Percentiles rank a stretch among this genome's conserved stretches.
These are phyloP conservation scores for Sugiyamaella marilandica DNA, from an alignment of 805 yeast species.

Conservation along the genomic window DNA sequence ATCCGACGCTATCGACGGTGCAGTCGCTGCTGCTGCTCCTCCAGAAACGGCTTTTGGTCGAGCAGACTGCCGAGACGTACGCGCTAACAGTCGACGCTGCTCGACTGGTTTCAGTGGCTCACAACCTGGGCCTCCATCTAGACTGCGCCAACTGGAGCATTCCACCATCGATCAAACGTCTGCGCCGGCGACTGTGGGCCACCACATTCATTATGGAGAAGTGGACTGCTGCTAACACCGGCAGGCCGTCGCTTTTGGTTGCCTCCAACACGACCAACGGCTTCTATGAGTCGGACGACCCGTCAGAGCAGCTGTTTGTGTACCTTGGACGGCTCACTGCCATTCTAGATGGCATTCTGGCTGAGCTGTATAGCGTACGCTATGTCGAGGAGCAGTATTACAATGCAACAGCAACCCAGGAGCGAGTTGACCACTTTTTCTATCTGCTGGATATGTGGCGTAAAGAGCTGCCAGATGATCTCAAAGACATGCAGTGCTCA, in stretches of 20 bases:
- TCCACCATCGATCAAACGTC: conserved; percentile 28
- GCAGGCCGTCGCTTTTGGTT: conserved; percentile 31
- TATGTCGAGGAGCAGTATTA: conserved; percentile 15
- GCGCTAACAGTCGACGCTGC: conserved; percentile 26
- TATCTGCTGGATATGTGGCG: conserved; percentile 25
- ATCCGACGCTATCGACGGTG: conserved; percentile 30
- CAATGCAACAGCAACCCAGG: conserved; percentile 9
- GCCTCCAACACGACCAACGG: conserved; percentile 20
- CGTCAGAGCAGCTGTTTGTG: conserved; percentile 29
- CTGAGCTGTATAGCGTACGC: conserved; percentile 23
- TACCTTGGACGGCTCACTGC: conserved; percentile 25
- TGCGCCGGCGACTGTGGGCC: conserved; percentile 34
- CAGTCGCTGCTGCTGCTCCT: conserved; percentile 31
- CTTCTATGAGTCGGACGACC: conserved; percentile 21
- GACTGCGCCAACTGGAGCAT: conserved; percentile 35
- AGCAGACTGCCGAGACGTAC: conserved; percentile 30
- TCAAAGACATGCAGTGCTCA: conserved; percentile 25
- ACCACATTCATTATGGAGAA: conserved; percentile 33
- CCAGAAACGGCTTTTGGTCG: conserved; percentile 30
- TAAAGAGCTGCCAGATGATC: conserved; percentile 24
- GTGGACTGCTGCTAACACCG: conserved; percentile 33
- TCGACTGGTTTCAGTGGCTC: conserved; percentile 28
- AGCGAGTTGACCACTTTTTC: conserved; percentile 20
- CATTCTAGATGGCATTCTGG: conserved; percentile 26
- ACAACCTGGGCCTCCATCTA: conserved; percentile 32